Base-by-base conservation (phyloP, 2,329 filamentous ascomycete genomes). In the Cercospora beticola region DNA sequence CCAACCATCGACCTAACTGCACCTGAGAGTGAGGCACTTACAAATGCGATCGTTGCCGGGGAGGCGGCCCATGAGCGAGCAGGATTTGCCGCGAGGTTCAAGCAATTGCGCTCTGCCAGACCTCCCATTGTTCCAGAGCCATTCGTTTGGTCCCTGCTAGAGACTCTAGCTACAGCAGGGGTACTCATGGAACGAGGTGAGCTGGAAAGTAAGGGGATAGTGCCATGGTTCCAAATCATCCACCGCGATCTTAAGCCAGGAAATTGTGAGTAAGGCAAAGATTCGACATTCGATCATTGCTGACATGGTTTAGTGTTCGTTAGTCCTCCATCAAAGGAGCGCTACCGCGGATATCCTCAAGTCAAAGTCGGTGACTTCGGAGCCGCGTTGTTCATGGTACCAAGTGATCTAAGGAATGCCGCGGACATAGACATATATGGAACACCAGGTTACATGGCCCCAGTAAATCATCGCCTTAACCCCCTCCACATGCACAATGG, bases 311-410 rank as follows among this genome's bases (percentile, higher is more conserved):
- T 23, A 62, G 46, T 68, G 16, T 61, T 68, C n/a, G 18, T 64
- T 3, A 26, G 52, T 26, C 30, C 12, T 14, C 62, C 62, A 21
- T 64, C 54, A 6, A 40, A n/a, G 16, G 40, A 36, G 21, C 62
- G 40, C 10, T 68, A 60, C 28, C 43, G 33, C 8, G 66, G 66
- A 40, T 68, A 60, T 33, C 66, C 66, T 5, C 28, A 60, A 21
- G 14, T 56, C 16, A 68, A 68, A 36, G 26, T 64, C 8, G 66
- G 61, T 7, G 66, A 68, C 26, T 68, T 68, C 43, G 66, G 66
- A 26, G 7, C 54, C 12, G 54, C 66, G 23, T 3, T 54, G 14
- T 18, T 64, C 5, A 21, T 58, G 5, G 2, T 14, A 40, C 60
- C 36, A 49, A n/a, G 26, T 21, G 60, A 62, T 5, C n/a, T 3